Base-by-base conservation (phyloP, 495 filamentous ascomycete species). In the Coniosporium apollinis region DNA sequence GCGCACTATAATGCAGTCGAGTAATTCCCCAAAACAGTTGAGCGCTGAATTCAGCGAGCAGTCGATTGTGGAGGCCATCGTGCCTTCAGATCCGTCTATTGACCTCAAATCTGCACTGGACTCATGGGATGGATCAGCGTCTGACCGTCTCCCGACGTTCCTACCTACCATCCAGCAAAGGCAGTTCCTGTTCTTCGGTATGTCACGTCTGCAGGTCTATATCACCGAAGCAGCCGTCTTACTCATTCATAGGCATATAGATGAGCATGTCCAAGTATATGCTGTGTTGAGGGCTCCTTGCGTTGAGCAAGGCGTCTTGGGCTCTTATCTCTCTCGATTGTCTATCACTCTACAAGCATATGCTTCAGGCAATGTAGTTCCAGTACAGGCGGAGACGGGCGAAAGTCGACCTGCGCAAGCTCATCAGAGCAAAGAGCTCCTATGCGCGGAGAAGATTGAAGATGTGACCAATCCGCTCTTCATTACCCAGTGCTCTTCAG, bases 221-320 rank as follows among this genome's bases (percentile, higher is more conserved):
- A 40, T 47, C 41, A 30, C 28, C 48, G 42, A 44, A 52, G 36
- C 36, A 48, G 38, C 22, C 44, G 36, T 66, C 65, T 72, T 72
- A 70, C 72, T 83, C 54, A 81, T 76, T 53, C 50, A 44, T 55
- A 73, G 65, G 56, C 42, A 42, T 42, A 45, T 43, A 92, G 83
- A 92, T 74, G 83, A 92, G 61, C 69, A 67, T 25, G 65, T 82
- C 42, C 64, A 72, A 33, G 66, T 82, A 10, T 80, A 79, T 49
- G 61, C 87, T 35, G 64, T 85, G 17, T 64, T 92, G 28, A 61
- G 72, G 48, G 72, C 79, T 15, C 71, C 75, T 32, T 65, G 71
- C 47, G 66, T 62, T 43, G 67, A 76, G 26, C 67, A 76, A 41
- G 52, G 62, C 11, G 59, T 58, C 5, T 48, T 86, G 6, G 67